A percentile compares a stretch with the other conserved stretches of the same genome.
phyloP scores from a whole-genome alignment of 305 asterid species.

The Plantago lanceolata region DNA sequence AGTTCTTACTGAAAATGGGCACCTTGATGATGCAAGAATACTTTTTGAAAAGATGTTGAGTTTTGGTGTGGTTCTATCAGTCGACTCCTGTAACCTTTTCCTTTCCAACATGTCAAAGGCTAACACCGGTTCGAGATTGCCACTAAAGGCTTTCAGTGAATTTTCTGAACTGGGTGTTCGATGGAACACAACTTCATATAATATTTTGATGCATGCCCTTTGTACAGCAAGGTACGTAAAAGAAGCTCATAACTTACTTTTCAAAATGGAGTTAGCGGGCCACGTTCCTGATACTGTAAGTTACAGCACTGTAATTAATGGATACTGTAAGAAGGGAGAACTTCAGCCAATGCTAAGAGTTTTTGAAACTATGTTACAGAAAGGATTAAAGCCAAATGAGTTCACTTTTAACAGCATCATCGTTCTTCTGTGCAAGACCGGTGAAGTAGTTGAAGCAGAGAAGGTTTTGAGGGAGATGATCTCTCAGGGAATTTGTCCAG shows the following conservation, averaged over 20 bases:
- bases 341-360: conserved; percentile 48
- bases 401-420: conserved; percentile 71
- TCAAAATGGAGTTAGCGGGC: conserved; percentile 69
- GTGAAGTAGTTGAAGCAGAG: conserved; percentile 67
- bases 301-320: conserved; percentile 74
- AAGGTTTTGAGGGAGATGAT: conserved; percentile 71
- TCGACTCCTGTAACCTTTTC: conserved; percentile 68
- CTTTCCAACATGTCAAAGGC: conserved; percentile 57
- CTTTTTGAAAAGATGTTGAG: conserved; percentile 61
- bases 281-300: conserved; percentile 72
- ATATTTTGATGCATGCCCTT: conserved; percentile 67
- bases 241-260: conserved; percentile 75
- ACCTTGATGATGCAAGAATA: conserved; percentile 57
- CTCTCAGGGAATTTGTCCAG: conserved; percentile 58
- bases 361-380: conserved; percentile 49
- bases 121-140: conserved; percentile 38
- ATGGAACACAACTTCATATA: conserved; percentile 74
- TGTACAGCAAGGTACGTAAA: conserved; percentile 52
- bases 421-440: conserved; percentile 54
- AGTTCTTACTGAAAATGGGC: conserved; percentile 57
- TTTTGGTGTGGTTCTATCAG: conserved; percentile 66
- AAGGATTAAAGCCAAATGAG: conserved; percentile 70
- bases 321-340: conserved; percentile 61
- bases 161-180: conserved; percentile 61
- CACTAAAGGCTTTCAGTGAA: conserved; percentile 50